Percentiles rank a stretch among this genome's conserved stretches.
phyloP scores from a whole-genome alignment of 2,329 filamentous ascomycete species.

The Curvularia hawaiiensis region DNA sequence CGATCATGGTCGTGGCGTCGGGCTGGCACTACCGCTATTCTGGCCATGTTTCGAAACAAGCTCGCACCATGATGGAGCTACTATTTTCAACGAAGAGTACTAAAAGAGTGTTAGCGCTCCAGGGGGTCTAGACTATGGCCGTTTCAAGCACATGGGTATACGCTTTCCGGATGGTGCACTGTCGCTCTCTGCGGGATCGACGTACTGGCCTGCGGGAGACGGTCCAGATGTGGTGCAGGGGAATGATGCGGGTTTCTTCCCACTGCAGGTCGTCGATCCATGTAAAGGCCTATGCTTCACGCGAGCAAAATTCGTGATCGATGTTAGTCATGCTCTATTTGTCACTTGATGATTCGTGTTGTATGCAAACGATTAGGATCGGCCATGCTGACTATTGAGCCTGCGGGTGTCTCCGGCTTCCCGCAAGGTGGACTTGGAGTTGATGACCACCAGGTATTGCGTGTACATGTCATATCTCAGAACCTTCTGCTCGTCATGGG shows the following conservation, averaged over 20 bases:
- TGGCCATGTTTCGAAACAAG: constrained; percentile 13
- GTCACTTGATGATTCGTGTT: not conserved
- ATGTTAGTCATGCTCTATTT: not conserved
- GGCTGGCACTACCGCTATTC: constrained; percentile 1
- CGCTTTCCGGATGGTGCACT: not conserved
- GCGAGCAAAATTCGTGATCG: not conserved
- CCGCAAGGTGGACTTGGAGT: not conserved
- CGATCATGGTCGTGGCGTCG: constrained; percentile 1
- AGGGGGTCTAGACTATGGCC: constrained; percentile 7
- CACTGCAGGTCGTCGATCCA: not conserved
- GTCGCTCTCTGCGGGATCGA: constrained; percentile 7
- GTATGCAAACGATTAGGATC: constrained; percentile 2
- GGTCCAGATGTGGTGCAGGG: constrained; percentile 2
- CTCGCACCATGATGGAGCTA: constrained; percentile 1
- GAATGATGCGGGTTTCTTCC: not conserved
- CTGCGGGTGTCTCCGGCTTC: not conserved
- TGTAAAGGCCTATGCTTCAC: not conserved
- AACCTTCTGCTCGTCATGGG: not conserved
- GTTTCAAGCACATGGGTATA: not conserved
- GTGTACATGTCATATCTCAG: not conserved
- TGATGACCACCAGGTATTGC: not conserved
- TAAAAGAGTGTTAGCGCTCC: not conserved
- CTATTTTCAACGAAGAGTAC: not conserved
- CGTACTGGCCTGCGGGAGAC: constrained; percentile 1
- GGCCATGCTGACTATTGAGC: not conserved